Evolutionary conservation across 2,329 filamentous ascomycete genomes (phyloP).

Genomic region (Tolypocladium ovalisporum): DNA sequence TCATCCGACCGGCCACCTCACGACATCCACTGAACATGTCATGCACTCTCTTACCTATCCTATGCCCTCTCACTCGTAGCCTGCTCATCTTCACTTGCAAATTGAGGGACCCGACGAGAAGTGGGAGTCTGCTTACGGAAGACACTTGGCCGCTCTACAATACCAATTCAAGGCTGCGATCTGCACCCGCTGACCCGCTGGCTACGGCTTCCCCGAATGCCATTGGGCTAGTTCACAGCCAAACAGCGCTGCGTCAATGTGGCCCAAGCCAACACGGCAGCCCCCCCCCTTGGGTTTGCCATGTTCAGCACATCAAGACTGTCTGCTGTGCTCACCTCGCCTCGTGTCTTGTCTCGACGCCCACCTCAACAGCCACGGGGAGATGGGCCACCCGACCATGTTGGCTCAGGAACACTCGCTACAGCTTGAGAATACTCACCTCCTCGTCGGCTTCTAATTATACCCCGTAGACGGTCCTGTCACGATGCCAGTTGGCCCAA

Average conservation of each 20-base stretch:
- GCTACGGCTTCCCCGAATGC: background rate
- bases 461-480: background rate
- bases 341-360: background rate
- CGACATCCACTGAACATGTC: background rate
- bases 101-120: background rate
- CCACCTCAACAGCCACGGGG: background rate
- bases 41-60: background rate
- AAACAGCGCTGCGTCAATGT: background rate
- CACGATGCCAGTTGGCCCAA: background rate
- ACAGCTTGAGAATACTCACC: background rate
- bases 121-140: background rate
- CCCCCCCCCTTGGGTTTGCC: background rate
- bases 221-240: background rate
- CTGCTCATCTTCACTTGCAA: background rate
- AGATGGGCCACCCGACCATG: background rate
- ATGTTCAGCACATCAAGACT: too few relatives aligned
- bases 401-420: background rate
- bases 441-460: background rate
- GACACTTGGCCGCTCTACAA: background rate
- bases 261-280: background rate
- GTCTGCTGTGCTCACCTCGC: background rate
- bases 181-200: background rate
- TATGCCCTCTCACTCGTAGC: background rate
- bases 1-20: background rate
- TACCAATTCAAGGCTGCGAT: background rate